Conservation (phyloP, 2,329 filamentous ascomycete genomes). For the Xylariaceae sp. region DNA sequence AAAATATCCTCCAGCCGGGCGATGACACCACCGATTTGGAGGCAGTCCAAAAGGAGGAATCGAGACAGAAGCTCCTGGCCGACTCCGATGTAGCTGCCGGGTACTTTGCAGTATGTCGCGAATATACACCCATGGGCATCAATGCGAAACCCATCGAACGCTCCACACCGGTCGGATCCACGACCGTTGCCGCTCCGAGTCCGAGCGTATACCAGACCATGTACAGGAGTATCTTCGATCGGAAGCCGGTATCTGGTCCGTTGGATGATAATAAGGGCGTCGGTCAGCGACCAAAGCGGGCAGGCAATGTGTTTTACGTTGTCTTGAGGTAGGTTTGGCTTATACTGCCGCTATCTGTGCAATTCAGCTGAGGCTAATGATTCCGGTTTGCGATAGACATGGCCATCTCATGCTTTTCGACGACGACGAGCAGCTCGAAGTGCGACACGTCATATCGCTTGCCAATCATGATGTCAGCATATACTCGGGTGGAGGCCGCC, state of each 20-base stretch:
- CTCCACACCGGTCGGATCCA: conserved; percentile 70
- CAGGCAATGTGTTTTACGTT: conserved; percentile 89
- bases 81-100: conserved; percentile 79
- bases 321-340: conserved; percentile 65
- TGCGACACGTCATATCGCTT: conserved; percentile 91
- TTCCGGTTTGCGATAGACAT: conserved; percentile 54
- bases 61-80: conserved; percentile 51
- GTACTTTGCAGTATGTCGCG: conserved; percentile 91
- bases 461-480: conserved; percentile 82
- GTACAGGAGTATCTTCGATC: conserved; percentile 93
- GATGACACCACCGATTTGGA: conserved; percentile 65
- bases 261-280: conserved; percentile 45
- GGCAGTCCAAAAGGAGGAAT: conserved; percentile 58
- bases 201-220: conserved; percentile 97
- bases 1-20: conserved; percentile 51
- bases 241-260: conserved; percentile 53
- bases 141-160: conserved; percentile 90
- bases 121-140: conserved; percentile 86
- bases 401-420: conserved; percentile 97
- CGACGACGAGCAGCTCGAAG: conserved; percentile 89
- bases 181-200: conserved; percentile 71
- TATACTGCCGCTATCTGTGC: conserved; percentile 9
- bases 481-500: conserved; percentile 71
- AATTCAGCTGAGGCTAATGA: conserved; percentile 1
- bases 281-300: conserved; percentile 56